Conservation (phyloP, 768 basidiomycete species). For the Mycena pura region DNA sequence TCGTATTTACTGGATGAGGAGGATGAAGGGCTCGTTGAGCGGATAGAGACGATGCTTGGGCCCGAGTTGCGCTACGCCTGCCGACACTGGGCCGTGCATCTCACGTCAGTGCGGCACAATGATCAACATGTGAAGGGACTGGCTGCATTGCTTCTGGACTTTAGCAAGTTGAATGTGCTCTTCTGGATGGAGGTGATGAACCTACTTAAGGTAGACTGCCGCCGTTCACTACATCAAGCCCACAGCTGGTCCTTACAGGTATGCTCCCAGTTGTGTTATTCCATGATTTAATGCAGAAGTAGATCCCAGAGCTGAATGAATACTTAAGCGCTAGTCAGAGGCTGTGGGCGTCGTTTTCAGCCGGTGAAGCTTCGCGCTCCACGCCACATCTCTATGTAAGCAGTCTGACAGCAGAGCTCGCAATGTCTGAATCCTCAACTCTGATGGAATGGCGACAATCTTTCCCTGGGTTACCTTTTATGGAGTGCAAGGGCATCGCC, state of each 20-base stretch:
- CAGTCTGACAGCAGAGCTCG: not conserved
- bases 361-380: not conserved
- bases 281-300: not conserved
- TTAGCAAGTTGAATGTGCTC: slow-evolving; percentile 3
- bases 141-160: not conserved
- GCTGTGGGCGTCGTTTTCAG: not conserved
- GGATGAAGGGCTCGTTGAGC: not conserved
- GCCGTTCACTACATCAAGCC: not conserved
- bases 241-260: not conserved
- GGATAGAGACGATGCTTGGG: not conserved
- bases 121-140: not conserved
- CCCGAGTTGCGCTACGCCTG: slow-evolving; percentile 10
- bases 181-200: slow-evolving; percentile 15
- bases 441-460: not conserved
- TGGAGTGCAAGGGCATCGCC: not conserved
- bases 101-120: not conserved
- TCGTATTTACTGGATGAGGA: slow-evolving; percentile 2
- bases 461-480: not conserved
- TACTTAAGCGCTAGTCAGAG: not conserved
- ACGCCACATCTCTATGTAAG: slow-evolving; percentile 6
- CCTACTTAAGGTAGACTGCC: not conserved
- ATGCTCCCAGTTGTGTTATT: not conserved
- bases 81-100: slow-evolving; percentile 2
- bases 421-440: too few species aligned
- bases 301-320: not conserved